Base-by-base conservation (phyloP, 2,329 filamentous ascomycete species). In the Colletotrichum costaricense region DNA sequence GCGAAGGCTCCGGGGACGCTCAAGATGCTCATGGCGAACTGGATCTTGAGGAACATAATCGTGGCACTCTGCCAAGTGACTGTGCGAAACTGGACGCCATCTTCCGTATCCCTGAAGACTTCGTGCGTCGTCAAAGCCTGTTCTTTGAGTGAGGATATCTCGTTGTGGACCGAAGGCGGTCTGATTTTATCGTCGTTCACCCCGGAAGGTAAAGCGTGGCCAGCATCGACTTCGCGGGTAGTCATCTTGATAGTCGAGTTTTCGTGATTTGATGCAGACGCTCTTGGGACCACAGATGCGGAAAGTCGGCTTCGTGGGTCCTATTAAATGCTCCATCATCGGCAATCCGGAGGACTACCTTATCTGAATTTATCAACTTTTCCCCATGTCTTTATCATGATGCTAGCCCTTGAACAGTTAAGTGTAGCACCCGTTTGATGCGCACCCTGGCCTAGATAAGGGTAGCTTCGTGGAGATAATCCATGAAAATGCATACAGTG, bases 51-150 rank as follows among this genome's bases (percentile, higher is more conserved):
- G 72, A 85, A 84, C 73, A 86, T 81, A 46, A 85, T 77, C 16
- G 80, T 81, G 16, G 83, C 83, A 62, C 82, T 76, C 67, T 83
- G 79, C 83, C 84, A 86, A 58, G 82, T 82, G 30, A 80, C 78
- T 1, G 77, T 79, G 1, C 79, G 76, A 46, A 80, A 80, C 9
- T 80, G 74, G 28, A 81, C 78, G 11, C 77, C 79, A 49, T 79
- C 78, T 0, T 72, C 68, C 11, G 76, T 76, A 22, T 75, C 63
- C 46, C 74, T 70, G 69, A 80, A 80, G 52, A 80, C 78, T n/a
- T 79, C 78, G 55, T 49, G 42, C 8, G 42, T 49, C 19, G 42
- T 22, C 42, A 49, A 22, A 19, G 42, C 42, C 19, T 49, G 42
- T 49, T 22, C 42, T 7, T 49, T 49, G 42, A 49, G 42, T 9